These are phyloP conservation scores for Blastobotrys apis DNA, from an alignment of 1,139 yeast genomes.

Conservation along the genomic window DNA sequence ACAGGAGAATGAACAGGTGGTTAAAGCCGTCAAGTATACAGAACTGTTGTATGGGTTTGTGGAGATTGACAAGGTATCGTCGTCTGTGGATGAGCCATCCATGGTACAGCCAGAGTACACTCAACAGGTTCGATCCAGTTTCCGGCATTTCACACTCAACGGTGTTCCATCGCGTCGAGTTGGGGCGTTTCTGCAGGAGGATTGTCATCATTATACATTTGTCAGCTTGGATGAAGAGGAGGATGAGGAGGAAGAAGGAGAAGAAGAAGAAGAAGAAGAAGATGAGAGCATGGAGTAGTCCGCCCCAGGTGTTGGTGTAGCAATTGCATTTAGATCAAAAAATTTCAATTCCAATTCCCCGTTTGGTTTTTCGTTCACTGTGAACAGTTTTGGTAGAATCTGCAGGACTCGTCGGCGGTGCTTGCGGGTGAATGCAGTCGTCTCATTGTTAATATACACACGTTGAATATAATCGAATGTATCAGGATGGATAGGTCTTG, in stretches of 20 bases:
- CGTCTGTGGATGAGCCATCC: too few species aligned
- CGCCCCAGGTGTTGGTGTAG: too few species aligned
- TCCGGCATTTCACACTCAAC: constrained; percentile 19
- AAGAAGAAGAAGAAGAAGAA: not conserved
- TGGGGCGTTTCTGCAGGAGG: constrained; percentile 23
- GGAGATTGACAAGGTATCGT: not conserved
- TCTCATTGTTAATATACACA: too few species aligned
- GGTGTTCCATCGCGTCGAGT: constrained; percentile 21
- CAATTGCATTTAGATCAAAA: too few species aligned
- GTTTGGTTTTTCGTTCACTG: too few species aligned
- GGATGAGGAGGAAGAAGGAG: constrained; percentile 16
- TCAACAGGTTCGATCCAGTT: not conserved
- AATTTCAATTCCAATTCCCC: too few species aligned
- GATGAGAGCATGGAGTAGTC: constrained; percentile 1
- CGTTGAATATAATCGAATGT: constrained; percentile 20
- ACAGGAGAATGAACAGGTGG: not conserved
- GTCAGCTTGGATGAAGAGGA: constrained; percentile 24
- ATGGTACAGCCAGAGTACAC: not conserved
- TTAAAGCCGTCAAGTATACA: not conserved
- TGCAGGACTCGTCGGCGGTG: not conserved
- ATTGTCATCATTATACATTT: constrained; percentile 22
- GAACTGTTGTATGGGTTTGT: not conserved
- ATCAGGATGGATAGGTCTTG: constrained; percentile 22
- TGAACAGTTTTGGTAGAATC: not conserved
- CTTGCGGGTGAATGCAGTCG: too few species aligned